Evolutionary conservation across 495 filamentous ascomycete genomes (phyloP), one percentile per base, ranked within the genome.

Genomic region (Aspergillus egyptiacus): DNA sequence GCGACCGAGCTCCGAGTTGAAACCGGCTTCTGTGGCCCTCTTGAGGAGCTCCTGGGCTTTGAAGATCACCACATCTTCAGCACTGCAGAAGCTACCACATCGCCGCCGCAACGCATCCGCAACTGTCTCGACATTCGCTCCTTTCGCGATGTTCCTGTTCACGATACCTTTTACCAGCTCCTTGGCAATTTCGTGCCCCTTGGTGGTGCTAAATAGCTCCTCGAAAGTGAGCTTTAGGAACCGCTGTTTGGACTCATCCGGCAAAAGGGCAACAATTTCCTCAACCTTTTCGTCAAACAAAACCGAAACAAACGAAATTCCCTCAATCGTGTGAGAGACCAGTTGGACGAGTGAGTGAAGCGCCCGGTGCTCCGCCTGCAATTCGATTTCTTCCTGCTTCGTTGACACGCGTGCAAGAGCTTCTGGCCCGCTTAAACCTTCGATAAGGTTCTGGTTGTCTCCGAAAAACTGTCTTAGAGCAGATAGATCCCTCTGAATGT

Each of bases 81-180:
- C 82, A 51, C 88, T 95, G 73, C 93, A 99, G 74, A 99, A 97
- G 61, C 82, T 93, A 36, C 93, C 94, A 55, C 93, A 99, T 50
- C 89, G 79, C 55, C 94, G 76, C 18, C 93, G 77, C 15, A 99
- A 70, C 13, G 90, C 89, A 67, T 97, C 93, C 0, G 93, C 90
- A 32, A 99, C 87, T 0, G 90, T 96, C 64, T 99, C 93, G 14
- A 99, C 91, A 56, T 96, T 97, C 18, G 89, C 86, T 18, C 93
- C 93, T 54, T 85, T 91, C 31, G 88, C 87, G 59, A 99, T 97
- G 65, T 94, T 97, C 30, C 89, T 77, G 67, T 97, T 97, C 46
- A 99, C 93, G 54, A 99, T 96, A 1, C 91, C 91, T 65, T 96
- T 97, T 31, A 99, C 94, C 2, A 99, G 73, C 48, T 95, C 84